These are phyloP conservation scores for Pyracantha coccinea DNA, from an alignment of 331 rosid species.

Conservation along the genomic window DNA sequence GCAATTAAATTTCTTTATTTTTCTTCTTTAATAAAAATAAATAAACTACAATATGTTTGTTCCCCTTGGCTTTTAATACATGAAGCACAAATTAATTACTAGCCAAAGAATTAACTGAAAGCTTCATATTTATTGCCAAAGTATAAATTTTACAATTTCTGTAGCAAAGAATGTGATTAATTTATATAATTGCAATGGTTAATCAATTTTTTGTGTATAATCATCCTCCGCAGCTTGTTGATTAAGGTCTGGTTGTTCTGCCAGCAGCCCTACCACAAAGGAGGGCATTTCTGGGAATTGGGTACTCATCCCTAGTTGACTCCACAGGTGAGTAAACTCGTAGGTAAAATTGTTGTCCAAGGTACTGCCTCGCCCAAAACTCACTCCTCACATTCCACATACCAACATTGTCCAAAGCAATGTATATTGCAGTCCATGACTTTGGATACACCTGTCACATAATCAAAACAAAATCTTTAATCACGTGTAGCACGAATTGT, in stretches of 20 bases:
- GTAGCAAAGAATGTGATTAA: not conserved
- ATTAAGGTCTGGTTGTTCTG: conserved; percentile 25
- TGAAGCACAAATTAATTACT: not conserved
- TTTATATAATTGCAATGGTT: conserved; percentile 1
- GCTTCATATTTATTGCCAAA: not conserved
- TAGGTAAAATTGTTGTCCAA: conserved; percentile 78
- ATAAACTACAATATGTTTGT: not conserved
- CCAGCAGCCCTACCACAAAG: conserved; percentile 75
- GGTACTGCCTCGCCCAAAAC: conserved; percentile 87
- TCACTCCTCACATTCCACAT: conserved; percentile 92
- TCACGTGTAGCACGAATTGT: not conserved
- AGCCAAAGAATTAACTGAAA: not conserved
- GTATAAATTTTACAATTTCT: not conserved
- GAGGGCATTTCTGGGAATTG: conserved; percentile 77
- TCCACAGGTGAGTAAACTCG: conserved; percentile 67
- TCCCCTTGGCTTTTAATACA: not conserved
- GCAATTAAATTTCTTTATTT: not conserved
- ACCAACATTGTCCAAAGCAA: conserved; percentile 82
- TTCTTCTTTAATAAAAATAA: not conserved
- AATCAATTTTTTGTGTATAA: not conserved
- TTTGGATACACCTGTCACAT: conserved; percentile 69
- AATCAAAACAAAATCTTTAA: not conserved
- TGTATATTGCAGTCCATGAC: conserved; percentile 89
- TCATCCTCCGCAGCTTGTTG: conserved; percentile 1
- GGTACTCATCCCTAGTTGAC: conserved; percentile 70